A percentile compares a stretch with the other conserved stretches of the same genome.
Evolutionary conservation across 73 alveolate species (phyloP).

Genomic region (Tetrahymena elliotti): DNA sequence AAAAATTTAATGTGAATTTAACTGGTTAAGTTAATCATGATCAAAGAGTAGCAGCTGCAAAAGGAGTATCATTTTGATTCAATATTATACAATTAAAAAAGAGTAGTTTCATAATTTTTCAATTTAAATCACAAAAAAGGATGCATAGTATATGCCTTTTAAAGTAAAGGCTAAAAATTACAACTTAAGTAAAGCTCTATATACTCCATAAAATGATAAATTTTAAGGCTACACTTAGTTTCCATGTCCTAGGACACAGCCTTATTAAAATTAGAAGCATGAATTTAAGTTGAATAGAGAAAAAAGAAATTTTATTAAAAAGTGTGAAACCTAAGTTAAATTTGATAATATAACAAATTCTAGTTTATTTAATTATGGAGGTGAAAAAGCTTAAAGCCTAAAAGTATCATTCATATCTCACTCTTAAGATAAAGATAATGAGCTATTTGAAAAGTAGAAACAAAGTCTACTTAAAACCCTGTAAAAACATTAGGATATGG

Average conservation of each 20-base stretch:
- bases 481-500: not conserved
- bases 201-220: not conserved
- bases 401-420: not conserved
- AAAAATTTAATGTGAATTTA: slow-evolving; percentile 28
- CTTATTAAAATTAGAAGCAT: not conserved
- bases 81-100: not conserved
- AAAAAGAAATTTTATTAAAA: not conserved
- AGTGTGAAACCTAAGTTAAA: not conserved
- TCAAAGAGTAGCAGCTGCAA: slow-evolving; percentile 33
- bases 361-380: not conserved
- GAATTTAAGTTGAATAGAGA: not conserved
- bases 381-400: not conserved
- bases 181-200: not conserved
- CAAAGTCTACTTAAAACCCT: not conserved
- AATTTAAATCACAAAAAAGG: not conserved
- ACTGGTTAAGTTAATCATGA: slow-evolving; percentile 36
- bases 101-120: not conserved
- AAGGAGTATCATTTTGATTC: slow-evolving; percentile 12
- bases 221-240: not conserved
- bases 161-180: not conserved
- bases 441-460: not conserved
- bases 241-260: not conserved
- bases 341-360: not conserved
- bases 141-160: not conserved
- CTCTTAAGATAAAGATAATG: not conserved